Evolutionary conservation across 441 rosid genomes (phyloP).

Genomic region (Gossypium davidsonii): DNA sequence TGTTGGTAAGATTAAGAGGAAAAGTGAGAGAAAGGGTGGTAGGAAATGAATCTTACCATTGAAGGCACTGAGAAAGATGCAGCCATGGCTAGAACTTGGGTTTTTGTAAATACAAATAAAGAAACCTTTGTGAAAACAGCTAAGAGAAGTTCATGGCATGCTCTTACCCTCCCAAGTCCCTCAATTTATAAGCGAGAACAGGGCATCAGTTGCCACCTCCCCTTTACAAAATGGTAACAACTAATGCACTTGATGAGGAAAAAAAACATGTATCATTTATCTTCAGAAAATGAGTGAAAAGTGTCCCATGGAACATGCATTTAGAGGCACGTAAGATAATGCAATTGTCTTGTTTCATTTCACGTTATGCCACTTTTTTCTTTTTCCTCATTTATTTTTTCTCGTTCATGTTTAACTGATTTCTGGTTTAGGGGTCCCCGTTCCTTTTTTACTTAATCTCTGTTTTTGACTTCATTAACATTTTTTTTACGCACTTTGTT

Average conservation of each 20-base stretch:
- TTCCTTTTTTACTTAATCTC: background rate
- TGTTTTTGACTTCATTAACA: background rate
- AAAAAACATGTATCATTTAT: conserved; percentile 10
- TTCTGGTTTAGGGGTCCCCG: conserved; percentile 12
- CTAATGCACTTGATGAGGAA: conserved; percentile 4
- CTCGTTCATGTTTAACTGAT: conserved; percentile 5
- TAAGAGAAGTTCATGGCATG: conserved; percentile 28
- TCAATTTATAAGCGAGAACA: conserved; percentile 32
- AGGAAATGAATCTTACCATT: conserved; percentile 41
- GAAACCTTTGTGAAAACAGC: conserved; percentile 1
- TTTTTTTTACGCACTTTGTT: too few relatives aligned
- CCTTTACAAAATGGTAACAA: background rate
- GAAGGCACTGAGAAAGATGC: conserved; percentile 84
- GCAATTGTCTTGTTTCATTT: conserved; percentile 11
- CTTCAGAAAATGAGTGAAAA: conserved; percentile 23
- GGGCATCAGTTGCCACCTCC: conserved; percentile 11
- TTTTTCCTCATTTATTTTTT: background rate
- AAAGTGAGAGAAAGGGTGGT: background rate
- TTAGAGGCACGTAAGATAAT: conserved; percentile 32
- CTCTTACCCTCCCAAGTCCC: conserved; percentile 9
- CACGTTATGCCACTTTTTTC: background rate
- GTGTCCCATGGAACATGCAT: conserved; percentile 27
- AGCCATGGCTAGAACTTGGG: conserved; percentile 62
- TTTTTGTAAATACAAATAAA: background rate
- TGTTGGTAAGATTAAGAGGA: background rate